Base-by-base conservation (phyloP, 306 rosid genomes). In the Corylus avellana region DNA sequence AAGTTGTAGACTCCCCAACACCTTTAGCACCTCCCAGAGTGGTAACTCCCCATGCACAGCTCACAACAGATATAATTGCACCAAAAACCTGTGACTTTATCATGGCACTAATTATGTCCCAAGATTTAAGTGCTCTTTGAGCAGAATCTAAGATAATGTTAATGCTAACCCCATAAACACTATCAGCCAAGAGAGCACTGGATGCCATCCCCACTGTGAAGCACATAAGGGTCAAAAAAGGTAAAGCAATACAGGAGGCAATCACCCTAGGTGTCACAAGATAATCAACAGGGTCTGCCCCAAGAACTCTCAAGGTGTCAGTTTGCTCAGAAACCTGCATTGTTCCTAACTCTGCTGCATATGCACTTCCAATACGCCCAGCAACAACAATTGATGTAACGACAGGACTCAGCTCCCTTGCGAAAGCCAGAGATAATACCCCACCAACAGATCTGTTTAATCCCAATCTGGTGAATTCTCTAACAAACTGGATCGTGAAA, bases 271-370 rank as follows among this genome's bases (percentile, higher is more conserved):
- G 99, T 0, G 96, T 90, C 67, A 95, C 93, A n/a, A 95, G 96
- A 76, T 95, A 93, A 84, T 95, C 98, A 18, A 95, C 94, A 0
- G 97, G 98, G 75, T 91, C 89, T 14, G 99, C 78, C 53, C 99
- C 98, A 54, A 93, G 96, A 80, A 95, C 97, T 86, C 99, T 84
- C 79, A 95, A 79, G 20, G 94, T 91, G 79, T 95, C 98, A 13
- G 91, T 95, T 86, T 93, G 98, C 82, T 95, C 99, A 7, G 99
- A 93, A 77, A 95, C 99, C 87, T 95, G 99, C 99, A 95, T 95
- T 64, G 99, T 95, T 79, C 99, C 99, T 39, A 95, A 85, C 75
- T 95, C 99, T 47, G 99, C 99, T 14, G 99, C 99, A 73, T 85
- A 95, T 57, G 99, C 94, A 13, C 99, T 95, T 81, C 99, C 99